Evolutionary conservation across 345 rosid species (phyloP).

Genomic region (Hypericum androsaemum): DNA sequence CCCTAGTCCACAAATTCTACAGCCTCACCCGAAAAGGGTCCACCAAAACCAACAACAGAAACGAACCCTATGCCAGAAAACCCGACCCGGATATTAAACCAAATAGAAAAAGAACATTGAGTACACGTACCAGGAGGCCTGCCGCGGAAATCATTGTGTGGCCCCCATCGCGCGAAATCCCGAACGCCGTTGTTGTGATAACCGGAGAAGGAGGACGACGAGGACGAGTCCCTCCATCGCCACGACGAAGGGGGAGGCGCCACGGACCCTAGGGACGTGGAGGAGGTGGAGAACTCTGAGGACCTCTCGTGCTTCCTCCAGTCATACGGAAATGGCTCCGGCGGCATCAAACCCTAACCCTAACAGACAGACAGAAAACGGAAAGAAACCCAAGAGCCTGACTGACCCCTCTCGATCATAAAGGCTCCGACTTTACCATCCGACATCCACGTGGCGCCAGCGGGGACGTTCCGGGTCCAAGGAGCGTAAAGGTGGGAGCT

Average conservation of each 20-base stretch:
- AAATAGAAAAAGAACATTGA: neutral
- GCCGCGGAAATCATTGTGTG: constrained; percentile 56
- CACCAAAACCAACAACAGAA: neutral
- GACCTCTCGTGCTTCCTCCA: constrained; percentile 81
- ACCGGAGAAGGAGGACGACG: constrained; percentile 26
- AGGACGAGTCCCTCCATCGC: constrained; percentile 68
- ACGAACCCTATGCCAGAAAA: neutral
- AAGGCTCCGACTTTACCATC: neutral
- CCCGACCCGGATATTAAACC: neutral
- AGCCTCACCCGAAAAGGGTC: too few species aligned
- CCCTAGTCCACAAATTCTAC: too few species aligned
- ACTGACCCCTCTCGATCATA: neutral
- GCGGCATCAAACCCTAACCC: constrained; percentile 67
- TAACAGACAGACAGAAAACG: neutral
- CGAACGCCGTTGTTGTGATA: constrained; percentile 35
- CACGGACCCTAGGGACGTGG: constrained; percentile 30
- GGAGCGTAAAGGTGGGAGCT: too few species aligned
- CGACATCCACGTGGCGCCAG: too few species aligned
- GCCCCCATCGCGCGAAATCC: constrained; percentile 46
- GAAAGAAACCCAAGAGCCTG: neutral
- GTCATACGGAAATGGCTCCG: constrained; percentile 83
- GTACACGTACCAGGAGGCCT: constrained; percentile 32
- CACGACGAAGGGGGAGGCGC: constrained; percentile 2
- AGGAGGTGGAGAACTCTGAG: constrained; percentile 32
- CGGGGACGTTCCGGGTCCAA: too few species aligned